A percentile compares a stretch with the other conserved stretches of the same genome.
Evolutionary conservation across 2,329 filamentous ascomycete genomes (phyloP).

Genomic region (Epichloe hybrida): DNA sequence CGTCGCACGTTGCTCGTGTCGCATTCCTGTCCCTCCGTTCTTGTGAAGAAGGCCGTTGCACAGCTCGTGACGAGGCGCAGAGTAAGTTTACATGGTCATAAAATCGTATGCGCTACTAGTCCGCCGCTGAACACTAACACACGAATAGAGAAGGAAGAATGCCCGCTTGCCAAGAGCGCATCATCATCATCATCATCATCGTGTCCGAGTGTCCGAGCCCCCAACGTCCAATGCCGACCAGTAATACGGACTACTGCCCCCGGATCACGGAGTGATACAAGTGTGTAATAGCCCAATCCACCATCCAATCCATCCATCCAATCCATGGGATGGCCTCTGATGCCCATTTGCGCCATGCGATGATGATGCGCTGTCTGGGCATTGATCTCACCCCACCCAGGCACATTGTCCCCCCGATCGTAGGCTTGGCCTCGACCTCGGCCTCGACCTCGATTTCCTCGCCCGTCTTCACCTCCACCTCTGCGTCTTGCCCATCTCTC

Average conservation of each 20-base stretch:
- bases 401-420: slow-evolving; percentile 11
- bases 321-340: slow-evolving; percentile 27
- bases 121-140: no score
- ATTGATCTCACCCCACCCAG: slow-evolving; percentile 8
- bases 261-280: not conserved
- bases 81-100: no score
- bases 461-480: not conserved
- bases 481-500: not conserved
- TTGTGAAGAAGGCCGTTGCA: not conserved
- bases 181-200: no score
- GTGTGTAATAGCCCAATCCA: slow-evolving; percentile 21
- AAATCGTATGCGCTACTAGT: no score
- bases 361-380: slow-evolving; percentile 8
- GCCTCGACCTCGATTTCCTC: not conserved
- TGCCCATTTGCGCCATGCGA: slow-evolving; percentile 16
- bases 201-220: no score
- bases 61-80: no score
- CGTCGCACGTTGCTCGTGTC: not conserved
- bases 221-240: no score
- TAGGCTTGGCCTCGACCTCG: not conserved
- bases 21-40: not conserved
- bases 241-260: no score
- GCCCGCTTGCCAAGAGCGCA: no score
- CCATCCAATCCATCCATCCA: slow-evolving; percentile 21
- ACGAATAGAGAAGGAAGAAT: no score